Conservation (phyloP, 257 asterid species). For the Salvia miltiorrhiza region DNA sequence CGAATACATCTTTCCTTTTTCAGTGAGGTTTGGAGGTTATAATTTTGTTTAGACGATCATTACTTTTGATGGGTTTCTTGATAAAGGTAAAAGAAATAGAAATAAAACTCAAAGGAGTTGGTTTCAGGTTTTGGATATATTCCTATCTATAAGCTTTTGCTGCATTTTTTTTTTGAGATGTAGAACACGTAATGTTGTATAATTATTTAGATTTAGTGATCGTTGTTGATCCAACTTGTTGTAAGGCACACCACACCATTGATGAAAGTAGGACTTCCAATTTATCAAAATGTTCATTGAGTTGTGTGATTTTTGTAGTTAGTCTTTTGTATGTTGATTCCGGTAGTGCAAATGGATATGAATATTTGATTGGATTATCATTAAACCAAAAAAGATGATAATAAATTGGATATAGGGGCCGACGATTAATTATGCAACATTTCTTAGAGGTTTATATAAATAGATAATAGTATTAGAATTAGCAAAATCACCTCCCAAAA, state of each 20-base stretch:
- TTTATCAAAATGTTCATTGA: neutral
- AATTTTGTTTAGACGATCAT: slow-evolving; percentile 22
- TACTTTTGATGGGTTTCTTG: slow-evolving; percentile 18
- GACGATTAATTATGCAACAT: no score
- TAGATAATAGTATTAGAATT: no score
- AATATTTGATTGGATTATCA: no score
- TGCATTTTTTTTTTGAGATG: slow-evolving; percentile 17
- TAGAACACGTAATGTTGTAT: slow-evolving; percentile 18
- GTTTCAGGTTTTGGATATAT: slow-evolving; percentile 17
- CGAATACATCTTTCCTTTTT: neutral
- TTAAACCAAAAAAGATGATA: no score
- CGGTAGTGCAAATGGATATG: no score
- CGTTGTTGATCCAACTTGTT: neutral
- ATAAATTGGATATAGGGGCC: no score
- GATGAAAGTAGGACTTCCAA: neutral
- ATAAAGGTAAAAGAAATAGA: slow-evolving; percentile 21
- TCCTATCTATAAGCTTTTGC: slow-evolving; percentile 15
- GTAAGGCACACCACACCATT: neutral
- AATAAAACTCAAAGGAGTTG: slow-evolving; percentile 10
- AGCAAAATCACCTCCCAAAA: no score
- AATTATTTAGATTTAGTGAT: slow-evolving; percentile 2
- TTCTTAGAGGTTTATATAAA: no score
- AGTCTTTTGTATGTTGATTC: no score
- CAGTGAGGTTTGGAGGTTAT: slow-evolving; percentile 11
- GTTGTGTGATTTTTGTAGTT: neutral